phyloP scores from a whole-genome alignment of 768 basidiomycete species.

The Pisolithus tinctorius region DNA sequence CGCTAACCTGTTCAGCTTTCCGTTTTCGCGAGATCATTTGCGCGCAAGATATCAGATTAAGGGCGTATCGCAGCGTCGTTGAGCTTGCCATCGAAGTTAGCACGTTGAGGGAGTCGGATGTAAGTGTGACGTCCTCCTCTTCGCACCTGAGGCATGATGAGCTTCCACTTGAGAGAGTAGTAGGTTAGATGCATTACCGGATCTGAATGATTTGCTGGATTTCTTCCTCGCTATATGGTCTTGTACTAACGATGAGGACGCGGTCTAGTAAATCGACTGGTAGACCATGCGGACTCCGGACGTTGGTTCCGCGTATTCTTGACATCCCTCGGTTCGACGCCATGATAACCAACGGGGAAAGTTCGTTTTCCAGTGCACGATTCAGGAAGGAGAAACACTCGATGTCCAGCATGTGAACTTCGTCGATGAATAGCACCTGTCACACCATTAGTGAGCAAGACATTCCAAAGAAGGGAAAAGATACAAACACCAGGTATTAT shows the following conservation, averaged over 20 bases:
- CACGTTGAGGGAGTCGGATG: constrained; percentile 65
- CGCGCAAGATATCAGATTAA: constrained; percentile 92
- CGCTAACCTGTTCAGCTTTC: constrained; percentile 73
- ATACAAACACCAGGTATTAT: constrained; percentile 86
- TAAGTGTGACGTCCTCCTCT: constrained; percentile 90
- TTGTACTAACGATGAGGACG: constrained; percentile 92
- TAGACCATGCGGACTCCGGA: constrained; percentile 90
- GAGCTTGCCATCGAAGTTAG: constrained; percentile 83
- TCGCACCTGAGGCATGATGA: constrained; percentile 51
- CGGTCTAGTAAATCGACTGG: constrained; percentile 93
- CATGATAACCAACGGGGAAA: constrained; percentile 96
- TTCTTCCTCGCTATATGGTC: constrained; percentile 76
- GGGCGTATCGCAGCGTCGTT: constrained; percentile 88
- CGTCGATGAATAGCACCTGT: constrained; percentile 97
- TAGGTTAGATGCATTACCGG: constrained; percentile 38
- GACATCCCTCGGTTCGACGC: constrained; percentile 95
- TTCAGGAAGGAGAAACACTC: constrained; percentile 99
- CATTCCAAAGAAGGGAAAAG: neutral
- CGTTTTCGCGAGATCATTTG: constrained; percentile 81
- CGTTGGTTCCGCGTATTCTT: constrained; percentile 90
- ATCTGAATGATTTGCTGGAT: constrained; percentile 91
- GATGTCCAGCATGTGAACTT: constrained; percentile 99
- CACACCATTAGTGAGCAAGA: neutral
- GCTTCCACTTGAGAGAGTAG: neutral
- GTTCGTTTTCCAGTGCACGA: constrained; percentile 87